These are phyloP conservation scores for Poterioochromonas sp. DNA, from an alignment of 352 stramenopile genomes.

Conservation along the genomic window DNA sequence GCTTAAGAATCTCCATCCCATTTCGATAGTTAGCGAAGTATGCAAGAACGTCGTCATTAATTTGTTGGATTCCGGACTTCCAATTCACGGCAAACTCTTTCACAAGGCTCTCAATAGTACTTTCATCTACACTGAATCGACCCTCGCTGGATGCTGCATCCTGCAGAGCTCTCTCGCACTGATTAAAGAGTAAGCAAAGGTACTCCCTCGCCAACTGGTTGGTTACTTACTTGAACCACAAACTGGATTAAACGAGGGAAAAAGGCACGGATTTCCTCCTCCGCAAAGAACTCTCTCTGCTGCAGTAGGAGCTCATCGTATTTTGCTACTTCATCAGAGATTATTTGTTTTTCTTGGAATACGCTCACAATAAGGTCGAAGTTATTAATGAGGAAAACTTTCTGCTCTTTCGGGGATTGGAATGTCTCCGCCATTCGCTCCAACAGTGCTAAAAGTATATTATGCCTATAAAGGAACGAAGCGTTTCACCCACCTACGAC, in stretches of 20 bases:
- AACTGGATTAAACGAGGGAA: conserved; percentile 95
- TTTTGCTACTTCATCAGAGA: conserved; percentile 81
- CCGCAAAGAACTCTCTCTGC: conserved; percentile 91
- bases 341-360: conserved; percentile 84
- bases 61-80: conserved; percentile 89
- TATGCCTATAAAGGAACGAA: background rate
- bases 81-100: conserved; percentile 87
- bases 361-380: conserved; percentile 87
- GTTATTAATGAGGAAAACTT: conserved; percentile 97
- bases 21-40: conserved; percentile 97
- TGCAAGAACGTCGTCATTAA: conserved; percentile 92
- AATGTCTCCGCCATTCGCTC: conserved; percentile 78
- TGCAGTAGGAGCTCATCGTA: conserved; percentile 83
- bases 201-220: no score
- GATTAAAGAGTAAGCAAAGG: no score
- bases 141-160: no score
- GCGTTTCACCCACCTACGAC: conserved; percentile 47
- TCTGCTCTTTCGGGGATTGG: conserved; percentile 76
- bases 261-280: conserved; percentile 81
- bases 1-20: conserved; percentile 97
- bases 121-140: no score
- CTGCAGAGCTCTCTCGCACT: no score
- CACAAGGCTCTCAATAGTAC: conserved; percentile 74
- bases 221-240: conserved; percentile 76
- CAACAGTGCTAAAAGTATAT: conserved; percentile 41